Percentiles rank a stretch among this genome's conserved stretches.
These are phyloP conservation scores for Penicillium cosmopolitanum DNA, from an alignment of 495 filamentous ascomycete species.

Conservation along the genomic window DNA sequence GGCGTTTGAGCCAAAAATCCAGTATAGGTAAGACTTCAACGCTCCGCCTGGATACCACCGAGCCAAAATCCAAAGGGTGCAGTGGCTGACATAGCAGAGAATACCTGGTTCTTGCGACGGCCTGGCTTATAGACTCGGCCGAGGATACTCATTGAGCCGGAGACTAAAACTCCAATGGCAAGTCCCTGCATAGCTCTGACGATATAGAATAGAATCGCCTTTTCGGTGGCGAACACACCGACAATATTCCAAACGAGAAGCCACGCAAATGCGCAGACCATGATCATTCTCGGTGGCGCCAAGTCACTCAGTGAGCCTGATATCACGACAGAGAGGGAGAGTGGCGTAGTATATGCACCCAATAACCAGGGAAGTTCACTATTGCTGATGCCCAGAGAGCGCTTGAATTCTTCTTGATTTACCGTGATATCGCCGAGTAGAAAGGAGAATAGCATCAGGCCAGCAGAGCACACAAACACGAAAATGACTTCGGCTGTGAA, in stretches of 20 bases:
- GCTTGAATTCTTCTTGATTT: slow-evolving; percentile 37
- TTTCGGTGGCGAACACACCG: slow-evolving; percentile 38
- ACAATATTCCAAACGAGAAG: slow-evolving; percentile 48
- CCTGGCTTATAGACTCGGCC: slow-evolving; percentile 38
- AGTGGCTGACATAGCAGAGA: slow-evolving; percentile 37
- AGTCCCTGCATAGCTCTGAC: slow-evolving; percentile 41
- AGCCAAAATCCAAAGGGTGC: slow-evolving; percentile 39
- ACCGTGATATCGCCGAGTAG: slow-evolving; percentile 47
- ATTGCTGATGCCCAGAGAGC: slow-evolving; percentile 40
- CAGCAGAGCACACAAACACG: slow-evolving; percentile 47
- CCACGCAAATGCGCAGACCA: slow-evolving; percentile 51
- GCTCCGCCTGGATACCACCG: slow-evolving; percentile 35
- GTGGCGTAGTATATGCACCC: slow-evolving; percentile 43
- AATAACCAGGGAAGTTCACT: slow-evolving; percentile 49
- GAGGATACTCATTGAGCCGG: slow-evolving; percentile 37
- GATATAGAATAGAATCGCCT: slow-evolving; percentile 33
- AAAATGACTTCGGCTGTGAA: slow-evolving; percentile 33
- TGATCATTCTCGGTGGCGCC: slow-evolving; percentile 41
- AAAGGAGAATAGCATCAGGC: slow-evolving; percentile 51
- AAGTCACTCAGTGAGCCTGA: slow-evolving; percentile 50
- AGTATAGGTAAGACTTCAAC: slow-evolving; percentile 26
- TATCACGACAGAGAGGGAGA: slow-evolving; percentile 49
- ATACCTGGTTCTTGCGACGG: slow-evolving; percentile 38
- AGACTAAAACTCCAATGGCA: slow-evolving; percentile 36
- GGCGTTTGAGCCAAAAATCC: slow-evolving; percentile 39